Percentiles rank a stretch among this genome's conserved stretches.
phyloP scores from a whole-genome alignment of 495 filamentous ascomycete species.

The Daldinia loculata region DNA sequence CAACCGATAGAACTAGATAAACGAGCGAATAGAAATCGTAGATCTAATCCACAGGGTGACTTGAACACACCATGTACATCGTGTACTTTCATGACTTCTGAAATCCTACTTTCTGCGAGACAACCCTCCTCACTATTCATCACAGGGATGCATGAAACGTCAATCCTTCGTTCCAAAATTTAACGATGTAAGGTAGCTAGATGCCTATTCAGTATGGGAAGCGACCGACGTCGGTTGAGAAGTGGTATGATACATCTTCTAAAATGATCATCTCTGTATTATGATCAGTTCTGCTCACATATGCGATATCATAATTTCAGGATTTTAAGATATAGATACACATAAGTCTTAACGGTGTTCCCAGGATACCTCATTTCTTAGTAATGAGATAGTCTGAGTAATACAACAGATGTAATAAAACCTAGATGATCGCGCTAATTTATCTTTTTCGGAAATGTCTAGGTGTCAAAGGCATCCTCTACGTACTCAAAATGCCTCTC shows the following conservation, averaged over 20 bases:
- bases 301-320: neutral
- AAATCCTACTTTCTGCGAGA: neutral
- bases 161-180: neutral
- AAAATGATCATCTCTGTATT: neutral
- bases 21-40: neutral
- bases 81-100: neutral
- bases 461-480: neutral
- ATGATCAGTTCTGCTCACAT: neutral
- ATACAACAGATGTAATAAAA: neutral
- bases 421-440: neutral
- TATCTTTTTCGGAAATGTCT: neutral
- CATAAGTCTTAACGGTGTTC: neutral
- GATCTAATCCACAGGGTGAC: neutral
- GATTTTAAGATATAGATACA: neutral
- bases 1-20: neutral
- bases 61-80: neutral
- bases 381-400: neutral
- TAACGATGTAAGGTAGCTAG: neutral
- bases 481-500: slow-evolving; percentile 13
- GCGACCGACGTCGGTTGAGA: neutral
- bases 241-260: neutral
- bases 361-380: neutral
- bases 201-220: neutral
- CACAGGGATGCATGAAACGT: neutral
- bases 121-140: neutral